Evolutionary conservation across 805 yeast genomes (phyloP), one percentile per base, ranked within the genome.

Genomic region (Starmerella asiatica): DNA sequence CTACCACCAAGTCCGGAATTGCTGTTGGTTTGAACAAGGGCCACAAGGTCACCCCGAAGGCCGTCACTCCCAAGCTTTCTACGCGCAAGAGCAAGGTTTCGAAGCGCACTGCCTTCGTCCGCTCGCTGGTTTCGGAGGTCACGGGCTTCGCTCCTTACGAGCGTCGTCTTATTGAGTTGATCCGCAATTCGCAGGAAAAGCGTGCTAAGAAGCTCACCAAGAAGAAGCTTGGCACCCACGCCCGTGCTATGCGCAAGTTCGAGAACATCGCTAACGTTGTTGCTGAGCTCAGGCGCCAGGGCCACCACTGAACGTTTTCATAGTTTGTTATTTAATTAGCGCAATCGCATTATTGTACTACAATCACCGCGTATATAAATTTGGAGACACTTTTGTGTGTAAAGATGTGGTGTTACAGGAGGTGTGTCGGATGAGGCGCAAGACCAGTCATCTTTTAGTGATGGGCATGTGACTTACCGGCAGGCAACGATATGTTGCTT

Each of bases 111-210:
- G 73, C 73, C 47, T 93, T 91, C 64, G 99, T 93, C 64, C 81
- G 98, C 71, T 75, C 79, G 62, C 72, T 91, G 53, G 93, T 91
- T 68, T 78, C 79, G 67, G 99, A 91, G 75, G 96, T 91, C 60
- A 73, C 94, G 58, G 98, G 98, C 68, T 77, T 91, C 65, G 95
- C 99, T 56, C 98, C 99, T 72, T 91, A 91, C 71, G 99, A 91
- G 76, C 86, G 95, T 78, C 86, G 99, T 75, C 79, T 91, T 68
- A 81, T 93, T 64, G 99, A 91, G 75, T 78, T 91, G 73, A 77
- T 91, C 80, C 91, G 98, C 79, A 91, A 93, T 76, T 86, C 95
- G 68, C 94, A 95, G 79, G 99, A 91, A 75, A 91, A 91, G 93
- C 91, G 97, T 77, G 98, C 99, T 59, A 83, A 91, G 84, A 91